Evolutionary conservation across 257 asterid genomes (phyloP), one percentile per base, ranked within the genome.

Genomic region (Mitragyna speciosa): DNA sequence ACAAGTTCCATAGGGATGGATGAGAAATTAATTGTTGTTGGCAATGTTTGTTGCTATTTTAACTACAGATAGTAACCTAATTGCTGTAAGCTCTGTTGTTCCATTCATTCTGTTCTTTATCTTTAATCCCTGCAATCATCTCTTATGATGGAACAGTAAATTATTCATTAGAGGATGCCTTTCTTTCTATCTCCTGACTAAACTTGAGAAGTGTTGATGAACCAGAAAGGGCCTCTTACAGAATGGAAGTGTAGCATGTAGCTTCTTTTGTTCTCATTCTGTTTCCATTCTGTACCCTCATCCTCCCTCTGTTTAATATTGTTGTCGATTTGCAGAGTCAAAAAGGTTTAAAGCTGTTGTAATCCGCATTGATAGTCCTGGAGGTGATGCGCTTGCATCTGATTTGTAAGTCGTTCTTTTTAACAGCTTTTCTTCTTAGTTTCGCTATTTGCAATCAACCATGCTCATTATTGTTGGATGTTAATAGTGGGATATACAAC

Each of bases 351-450:
- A 93, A 86, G 99, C 99, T 75, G 97, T 88, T 71, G 79, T 95
- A 80, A 86, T 95, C 76, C 98, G 98, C 59, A 95, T 95, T 82
- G 99, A 95, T 83, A 95, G 99, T 87, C 98, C 98, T 74, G 99
- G 99, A 77, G 99, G 99, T 64, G 99, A 95, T 87, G 99, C 98
- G 69, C 99, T 95, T 84, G 99, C 99, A 75, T 95, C 99, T 87
- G 99, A 95, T 85, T 81, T 95, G 99, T 95, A 91, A 91, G 99
- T 87, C 64, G 41, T 84, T 20, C 47, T 26, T 45, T 67, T 66
- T 33, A 58, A 49, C 49, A 36, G 72, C 10, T 56, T 75, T 79
- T 76, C 78, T 9, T 48, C 8, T 65, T 39, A 56, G 66, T 56
- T 78, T 79, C 61, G 58, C 67, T n/a, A 17, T 49, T 66, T 47